A percentile compares a stretch with the other conserved stretches of the same genome.
These are phyloP conservation scores for Begonia fuchsioides DNA, from an alignment of 306 rosid species.

Conservation along the genomic window DNA sequence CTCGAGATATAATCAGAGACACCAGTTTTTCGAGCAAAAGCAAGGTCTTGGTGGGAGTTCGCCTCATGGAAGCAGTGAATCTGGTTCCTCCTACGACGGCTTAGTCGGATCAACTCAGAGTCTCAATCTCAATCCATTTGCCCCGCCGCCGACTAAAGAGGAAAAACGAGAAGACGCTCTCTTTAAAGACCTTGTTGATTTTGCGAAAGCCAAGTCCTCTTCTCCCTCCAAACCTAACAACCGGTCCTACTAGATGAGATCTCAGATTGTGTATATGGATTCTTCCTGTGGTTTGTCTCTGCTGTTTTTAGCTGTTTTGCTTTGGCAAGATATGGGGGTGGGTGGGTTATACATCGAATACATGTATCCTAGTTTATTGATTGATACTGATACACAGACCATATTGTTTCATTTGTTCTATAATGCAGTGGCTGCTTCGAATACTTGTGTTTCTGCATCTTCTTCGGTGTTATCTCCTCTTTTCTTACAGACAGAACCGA, in stretches of 20 bases:
- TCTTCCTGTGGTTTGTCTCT: too few species aligned
- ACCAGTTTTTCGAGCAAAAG: slow-evolving; percentile 52
- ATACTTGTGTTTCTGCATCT: too few species aligned
- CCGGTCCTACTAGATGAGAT: slow-evolving; percentile 7
- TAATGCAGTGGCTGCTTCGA: too few species aligned
- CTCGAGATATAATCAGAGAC: slow-evolving; percentile 57
- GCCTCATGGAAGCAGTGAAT: slow-evolving; percentile 30
- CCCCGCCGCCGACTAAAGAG: slow-evolving; percentile 33
- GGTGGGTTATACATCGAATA: too few species aligned
- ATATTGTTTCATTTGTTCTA: too few species aligned
- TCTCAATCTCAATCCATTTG: slow-evolving; percentile 49
- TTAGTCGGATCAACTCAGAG: slow-evolving; percentile 61
- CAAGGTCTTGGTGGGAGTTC: slow-evolving; percentile 14
- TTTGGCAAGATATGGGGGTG: too few species aligned
- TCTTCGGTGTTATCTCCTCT: too few species aligned
- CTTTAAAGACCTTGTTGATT: slow-evolving; percentile 77
- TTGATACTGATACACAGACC: too few species aligned
- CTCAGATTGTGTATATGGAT: too few species aligned
- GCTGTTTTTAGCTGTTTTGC: too few species aligned
- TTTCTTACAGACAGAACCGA: too few species aligned
- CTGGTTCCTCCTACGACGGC: slow-evolving; percentile 55
- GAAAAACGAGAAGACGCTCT: slow-evolving; percentile 69
- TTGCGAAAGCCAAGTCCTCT: slow-evolving; percentile 73
- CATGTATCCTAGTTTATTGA: too few species aligned
- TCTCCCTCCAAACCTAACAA: slow-evolving; percentile 53